Percentiles rank a stretch among this genome's conserved stretches.
These are phyloP conservation scores for Williopsis jadinii DNA, from an alignment of 1,139 yeast species.

Conservation along the genomic window DNA sequence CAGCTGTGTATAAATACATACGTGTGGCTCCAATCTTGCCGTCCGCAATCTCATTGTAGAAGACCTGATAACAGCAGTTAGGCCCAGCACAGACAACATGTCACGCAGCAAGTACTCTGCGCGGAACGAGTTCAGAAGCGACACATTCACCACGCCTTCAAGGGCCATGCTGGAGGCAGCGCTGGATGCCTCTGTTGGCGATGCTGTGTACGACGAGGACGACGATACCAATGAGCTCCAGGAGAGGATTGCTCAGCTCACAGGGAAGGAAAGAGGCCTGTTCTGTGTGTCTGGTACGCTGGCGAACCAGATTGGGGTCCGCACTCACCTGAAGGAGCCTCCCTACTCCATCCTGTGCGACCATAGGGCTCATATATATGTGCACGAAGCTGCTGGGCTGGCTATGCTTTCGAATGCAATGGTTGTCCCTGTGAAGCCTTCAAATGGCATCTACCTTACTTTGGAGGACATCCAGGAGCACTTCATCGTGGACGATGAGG, in stretches of 20 bases:
- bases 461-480: slow-evolving; percentile 57
- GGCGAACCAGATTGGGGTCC: slow-evolving; percentile 69
- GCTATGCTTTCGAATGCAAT: slow-evolving; percentile 80
- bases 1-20: too few relatives aligned
- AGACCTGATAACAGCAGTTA: too few relatives aligned
- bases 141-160: slow-evolving; percentile 91
- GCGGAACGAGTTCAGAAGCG: slow-evolving; percentile 64
- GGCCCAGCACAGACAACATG: not conserved
- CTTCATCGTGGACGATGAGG: slow-evolving; percentile 52
- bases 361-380: slow-evolving; percentile 62
- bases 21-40: too few relatives aligned
- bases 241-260: slow-evolving; percentile 45
- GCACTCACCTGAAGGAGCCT: slow-evolving; percentile 64
- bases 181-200: slow-evolving; percentile 60
- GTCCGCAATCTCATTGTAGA: too few relatives aligned
- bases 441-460: slow-evolving; percentile 58
- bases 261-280: slow-evolving; percentile 67
- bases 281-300: slow-evolving; percentile 76
- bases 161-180: slow-evolving; percentile 61
- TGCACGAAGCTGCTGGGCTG: slow-evolving; percentile 75
- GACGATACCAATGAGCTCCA: slow-evolving; percentile 52
- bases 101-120: slow-evolving; percentile 13
- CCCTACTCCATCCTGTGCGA: slow-evolving; percentile 76
- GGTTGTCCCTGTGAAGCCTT: slow-evolving; percentile 65
- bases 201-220: slow-evolving; percentile 81